A percentile compares a stretch with the other conserved stretches of the same genome.
Evolutionary conservation across 2,329 filamentous ascomycete genomes (phyloP).

Genomic region (Magnaporthiopsis incrustans): DNA sequence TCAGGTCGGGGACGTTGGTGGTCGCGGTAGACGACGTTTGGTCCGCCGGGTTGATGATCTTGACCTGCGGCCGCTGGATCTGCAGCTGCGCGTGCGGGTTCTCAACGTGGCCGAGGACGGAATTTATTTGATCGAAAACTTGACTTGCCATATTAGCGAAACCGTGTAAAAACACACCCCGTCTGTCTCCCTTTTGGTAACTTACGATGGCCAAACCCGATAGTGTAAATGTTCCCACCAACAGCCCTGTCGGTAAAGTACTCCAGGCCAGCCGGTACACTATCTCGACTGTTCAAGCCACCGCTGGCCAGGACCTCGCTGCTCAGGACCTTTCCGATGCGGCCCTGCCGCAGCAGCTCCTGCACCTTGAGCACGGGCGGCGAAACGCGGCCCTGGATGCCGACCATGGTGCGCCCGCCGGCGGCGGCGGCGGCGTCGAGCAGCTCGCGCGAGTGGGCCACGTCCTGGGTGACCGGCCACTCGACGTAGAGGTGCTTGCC

Average conservation of each 20-base stretch:
- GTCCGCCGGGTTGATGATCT: slow-evolving; percentile 20
- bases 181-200: slow-evolving; percentile 7
- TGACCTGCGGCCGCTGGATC: slow-evolving; percentile 33
- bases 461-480: slow-evolving; percentile 47
- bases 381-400: slow-evolving; percentile 40
- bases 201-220: slow-evolving; percentile 34
- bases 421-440: slow-evolving; percentile 23
- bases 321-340: slow-evolving; percentile 44
- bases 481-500: slow-evolving; percentile 49
- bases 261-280: slow-evolving; percentile 24
- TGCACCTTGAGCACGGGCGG: slow-evolving; percentile 36
- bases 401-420: slow-evolving; percentile 34
- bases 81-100: slow-evolving; percentile 31
- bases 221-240: slow-evolving; percentile 36
- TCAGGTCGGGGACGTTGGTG: slow-evolving; percentile 21
- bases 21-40: slow-evolving; percentile 8
- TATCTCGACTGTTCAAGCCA: slow-evolving; percentile 25
- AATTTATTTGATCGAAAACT: slow-evolving; percentile 38
- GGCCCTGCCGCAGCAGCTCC: slow-evolving; percentile 33
- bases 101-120: slow-evolving; percentile 36
- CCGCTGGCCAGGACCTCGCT: slow-evolving; percentile 34
- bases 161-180: no score
- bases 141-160: slow-evolving; percentile 14
- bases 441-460: slow-evolving; percentile 32
- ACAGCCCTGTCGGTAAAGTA: slow-evolving; percentile 42